A percentile compares a stretch with the other conserved stretches of the same genome.
Conservation (phyloP, 805 yeast genomes). For the Lachancea cidri region DNA sequence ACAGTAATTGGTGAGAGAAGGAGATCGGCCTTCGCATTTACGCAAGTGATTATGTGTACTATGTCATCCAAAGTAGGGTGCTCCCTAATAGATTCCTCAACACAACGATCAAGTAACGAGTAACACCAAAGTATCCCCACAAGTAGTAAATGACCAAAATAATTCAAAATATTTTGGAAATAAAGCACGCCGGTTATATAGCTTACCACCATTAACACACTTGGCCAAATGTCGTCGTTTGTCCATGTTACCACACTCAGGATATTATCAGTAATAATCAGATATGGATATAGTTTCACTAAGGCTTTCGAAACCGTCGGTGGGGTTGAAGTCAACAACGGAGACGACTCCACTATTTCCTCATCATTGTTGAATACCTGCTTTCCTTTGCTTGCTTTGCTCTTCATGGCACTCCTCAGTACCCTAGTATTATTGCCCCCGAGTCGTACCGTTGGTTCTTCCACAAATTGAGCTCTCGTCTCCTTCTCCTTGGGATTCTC, state of each 20-base stretch:
- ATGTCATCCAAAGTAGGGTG: constrained; percentile 86
- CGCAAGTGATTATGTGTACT: constrained; percentile 66
- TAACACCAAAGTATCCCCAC: constrained; percentile 58
- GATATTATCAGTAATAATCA: constrained; percentile 63
- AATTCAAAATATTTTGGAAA: constrained; percentile 71
- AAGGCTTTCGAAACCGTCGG: constrained; percentile 83
- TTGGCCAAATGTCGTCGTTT: constrained; percentile 72
- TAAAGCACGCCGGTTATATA: constrained; percentile 62
- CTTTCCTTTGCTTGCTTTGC: constrained; percentile 6
- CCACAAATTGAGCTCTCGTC: constrained; percentile 29
- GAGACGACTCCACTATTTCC: constrained; percentile 50
- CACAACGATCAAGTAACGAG: constrained; percentile 50
- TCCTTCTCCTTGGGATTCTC: constrained; percentile 13
- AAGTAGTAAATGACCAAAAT: constrained; percentile 73
- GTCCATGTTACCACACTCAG: constrained; percentile 88
- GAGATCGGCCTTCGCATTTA: constrained; percentile 71
- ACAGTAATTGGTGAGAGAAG: constrained; percentile 76
- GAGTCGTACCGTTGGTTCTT: constrained; percentile 18
- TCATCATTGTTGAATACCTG: constrained; percentile 2
- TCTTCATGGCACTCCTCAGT: constrained; percentile 25
- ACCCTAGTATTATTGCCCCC: constrained; percentile 28
- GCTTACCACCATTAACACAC: constrained; percentile 52
- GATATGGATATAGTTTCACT: constrained; percentile 78
- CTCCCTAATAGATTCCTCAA: constrained; percentile 51
- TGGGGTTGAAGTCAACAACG: constrained; percentile 83